Base-by-base conservation (phyloP, 1,284 basidiomycete genomes). In the Pseudozyma sp. region DNA sequence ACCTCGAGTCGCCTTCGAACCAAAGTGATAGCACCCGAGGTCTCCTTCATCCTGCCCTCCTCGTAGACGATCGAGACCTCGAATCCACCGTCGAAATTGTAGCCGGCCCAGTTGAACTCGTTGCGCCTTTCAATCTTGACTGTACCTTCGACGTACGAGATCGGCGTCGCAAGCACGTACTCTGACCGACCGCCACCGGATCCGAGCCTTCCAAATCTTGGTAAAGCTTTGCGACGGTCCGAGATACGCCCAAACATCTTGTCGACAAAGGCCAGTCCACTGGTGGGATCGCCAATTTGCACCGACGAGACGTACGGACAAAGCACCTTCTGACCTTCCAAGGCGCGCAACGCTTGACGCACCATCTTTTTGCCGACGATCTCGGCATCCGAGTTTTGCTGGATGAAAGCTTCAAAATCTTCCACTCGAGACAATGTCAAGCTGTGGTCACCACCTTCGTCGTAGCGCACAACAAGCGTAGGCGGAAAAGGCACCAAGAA, bases 401-500 rank as follows among this genome's bases (percentile, higher is more conserved):
- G 69, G 17, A 92, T 86, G 78, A 91, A 92, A 14, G 83, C 82
- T 75, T 90, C 88, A 5, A 93, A 83, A 37, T 92, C 88, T 0
- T 85, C 75, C 0, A 88, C 71, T 34, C 87, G 85, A 16, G 84
- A 87, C 14, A 93, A 81, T 7, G 88, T 86, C 0, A 87, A 84
- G 14, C 56, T 75, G 43, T 87, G 83, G 2, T 86, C 85, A n/a
- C 31, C 34, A 17, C 68, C 74, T 60, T 90, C 87, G 72, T 94
- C 92, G 76, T 92, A 92, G 9, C 88, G 89, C 33, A 94, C 87
- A 48, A 92, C 88, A 14, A 75, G 42, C 29, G 75, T 67, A 89
- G 91, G 11, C 90, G 92, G 81, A 92, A 94, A n/a, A 89, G 91
- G 58, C 90, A 88, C 88, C 89, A 90, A 89, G 90, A 92, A 39